Base-by-base conservation (phyloP, 441 rosid genomes). In the Omphalea diandra region DNA sequence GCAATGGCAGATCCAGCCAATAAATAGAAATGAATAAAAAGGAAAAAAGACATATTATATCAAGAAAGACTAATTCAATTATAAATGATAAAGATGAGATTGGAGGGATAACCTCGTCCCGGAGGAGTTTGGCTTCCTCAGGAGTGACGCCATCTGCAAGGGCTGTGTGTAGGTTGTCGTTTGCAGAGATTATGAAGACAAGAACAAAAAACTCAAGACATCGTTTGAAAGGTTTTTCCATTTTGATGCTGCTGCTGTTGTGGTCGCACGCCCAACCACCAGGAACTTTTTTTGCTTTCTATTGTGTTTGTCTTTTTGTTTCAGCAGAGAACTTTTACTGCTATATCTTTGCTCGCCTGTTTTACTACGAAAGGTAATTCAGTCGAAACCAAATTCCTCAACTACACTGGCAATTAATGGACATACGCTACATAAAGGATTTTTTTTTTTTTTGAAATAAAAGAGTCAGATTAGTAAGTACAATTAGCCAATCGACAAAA, bases 71-170 rank as follows among this genome's bases (percentile, higher is more conserved):
- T 5, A 56, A 71, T 7, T 61, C 55, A 0, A 54, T 17, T 12
- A 17, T 1, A 36, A 35, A 15, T 14, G 26, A 36, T n/a, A n/a
- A n/a, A n/a, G n/a, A n/a, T n/a, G n/a, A 54, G 70, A 49, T 3
- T 32, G 33, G 8, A 40, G 3, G 6, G 22, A 11, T 5, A 74
- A 95, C 99, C 98, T 93, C 99, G 77, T 95, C 96, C 31, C 99
- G 87, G 65, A 95, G 97, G 59, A 72, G 87, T 69, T 75, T 88
- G 79, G 98, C 97, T 87, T 95, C 98, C 41, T 75, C 80, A 53
- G 83, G 76, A 62, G 89, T 85, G 83, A 95, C 97, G 71, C 86
- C 86, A 64, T 89, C 93, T 5, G n/a, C n/a, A n/a, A n/a, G n/a
- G n/a, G n/a, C n/a, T n/a, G n/a, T n/a, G n/a, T n/a, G n/a, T n/a